phyloP scores from a whole-genome alignment of 163 green algal genomes.

The Prototheca wickerhamii region DNA sequence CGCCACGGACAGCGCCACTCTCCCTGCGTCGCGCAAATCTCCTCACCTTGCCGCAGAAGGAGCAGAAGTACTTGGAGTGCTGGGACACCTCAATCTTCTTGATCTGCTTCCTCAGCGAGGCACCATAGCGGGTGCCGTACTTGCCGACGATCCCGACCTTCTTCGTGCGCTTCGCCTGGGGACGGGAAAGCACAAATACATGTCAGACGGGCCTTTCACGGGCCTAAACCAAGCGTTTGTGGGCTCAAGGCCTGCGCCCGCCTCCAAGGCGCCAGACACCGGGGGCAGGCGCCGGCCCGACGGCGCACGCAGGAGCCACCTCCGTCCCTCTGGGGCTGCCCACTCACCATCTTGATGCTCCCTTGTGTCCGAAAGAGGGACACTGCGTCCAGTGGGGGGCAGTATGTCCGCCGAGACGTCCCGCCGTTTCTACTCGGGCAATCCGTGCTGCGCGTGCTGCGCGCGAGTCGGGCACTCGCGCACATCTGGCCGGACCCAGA shows the following conservation, averaged over 20 bases:
- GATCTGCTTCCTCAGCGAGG: conserved; percentile 95
- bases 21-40: background rate
- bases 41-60: conserved; percentile 96
- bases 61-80: conserved; percentile 99
- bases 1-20: background rate
- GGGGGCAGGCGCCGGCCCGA: background rate
- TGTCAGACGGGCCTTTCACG: background rate
- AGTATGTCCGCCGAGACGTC: background rate
- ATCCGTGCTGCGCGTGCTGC: background rate
- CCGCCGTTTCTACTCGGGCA: background rate
- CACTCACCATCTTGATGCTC: conserved; percentile 6
- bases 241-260: too few species aligned
- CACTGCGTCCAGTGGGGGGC: too few species aligned
- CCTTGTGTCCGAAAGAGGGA: background rate
- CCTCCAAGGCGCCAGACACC: background rate
- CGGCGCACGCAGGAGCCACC: background rate
- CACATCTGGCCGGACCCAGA: background rate
- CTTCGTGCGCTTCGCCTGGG: conserved; percentile 93
- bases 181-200: background rate
- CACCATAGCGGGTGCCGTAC: conserved; percentile 98
- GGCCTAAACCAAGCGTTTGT: background rate
- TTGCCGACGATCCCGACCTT: conserved; percentile 99
- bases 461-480: background rate
- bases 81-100: conserved; percentile 99
- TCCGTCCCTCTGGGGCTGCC: background rate